Conservation (phyloP, 192 early-diverging fungal genomes). For the Coemansia sp. region DNA sequence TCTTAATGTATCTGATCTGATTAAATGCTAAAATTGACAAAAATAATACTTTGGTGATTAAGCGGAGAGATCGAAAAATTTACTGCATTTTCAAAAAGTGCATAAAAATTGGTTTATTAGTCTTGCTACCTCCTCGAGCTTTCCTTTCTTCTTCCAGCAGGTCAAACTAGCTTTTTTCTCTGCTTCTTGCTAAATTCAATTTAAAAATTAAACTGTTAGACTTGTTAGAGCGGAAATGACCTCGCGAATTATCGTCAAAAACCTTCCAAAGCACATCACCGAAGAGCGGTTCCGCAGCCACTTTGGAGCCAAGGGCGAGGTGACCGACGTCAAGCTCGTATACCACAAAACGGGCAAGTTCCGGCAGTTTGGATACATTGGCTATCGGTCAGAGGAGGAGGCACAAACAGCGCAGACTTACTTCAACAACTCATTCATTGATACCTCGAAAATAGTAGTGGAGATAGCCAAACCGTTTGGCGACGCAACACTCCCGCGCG, state of each 20-base stretch:
- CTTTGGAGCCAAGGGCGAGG: slow-evolving; percentile 79
- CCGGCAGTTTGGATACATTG: slow-evolving; percentile 91
- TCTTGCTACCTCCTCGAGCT: background rate
- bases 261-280: slow-evolving; percentile 89
- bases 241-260: slow-evolving; percentile 91
- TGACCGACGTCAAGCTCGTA: slow-evolving; percentile 92
- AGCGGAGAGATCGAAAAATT: slow-evolving; percentile 1
- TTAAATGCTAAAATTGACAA: too few species aligned
- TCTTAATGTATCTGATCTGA: too few species aligned
- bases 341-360: slow-evolving; percentile 63
- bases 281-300: slow-evolving; percentile 84
- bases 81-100: background rate
- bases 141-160: background rate
- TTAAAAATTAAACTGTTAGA: background rate
- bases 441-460: slow-evolving; percentile 86
- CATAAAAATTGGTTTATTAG: too few species aligned
- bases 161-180: background rate
- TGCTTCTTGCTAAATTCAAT: background rate
- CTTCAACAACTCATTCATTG: slow-evolving; percentile 91
- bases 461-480: slow-evolving; percentile 86
- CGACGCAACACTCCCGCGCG: slow-evolving; percentile 78
- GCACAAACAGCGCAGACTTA: slow-evolving; percentile 78
- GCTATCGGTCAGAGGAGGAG: slow-evolving; percentile 85
- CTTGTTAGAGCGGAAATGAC: slow-evolving; percentile 12
- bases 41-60: slow-evolving; percentile 1